Evolutionary conservation across 805 yeast genomes (phyloP), one percentile per base, ranked within the genome.

Genomic region (Clavispora fructus): DNA sequence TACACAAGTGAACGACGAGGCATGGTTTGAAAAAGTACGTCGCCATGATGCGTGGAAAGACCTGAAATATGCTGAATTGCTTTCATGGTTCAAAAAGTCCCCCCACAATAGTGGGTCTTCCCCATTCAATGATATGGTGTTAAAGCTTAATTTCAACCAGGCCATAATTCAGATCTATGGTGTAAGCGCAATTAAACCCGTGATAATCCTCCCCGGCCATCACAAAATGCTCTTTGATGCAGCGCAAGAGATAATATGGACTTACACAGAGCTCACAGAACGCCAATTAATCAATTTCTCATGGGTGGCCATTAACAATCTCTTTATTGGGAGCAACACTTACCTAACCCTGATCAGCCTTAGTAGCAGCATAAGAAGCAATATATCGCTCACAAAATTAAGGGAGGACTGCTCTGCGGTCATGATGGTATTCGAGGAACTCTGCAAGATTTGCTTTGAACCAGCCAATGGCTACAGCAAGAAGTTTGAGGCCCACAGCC

Each of bases 231-330:
- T 55, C 7, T 44, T 38, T 25, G 46, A 44, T n/a, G 41, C 53
- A 2, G 52, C 55, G 7, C 43, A 40, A n/a, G 45, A 42, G 25
- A 46, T 54, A n/a, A 50, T 55, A 26, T 32, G 35, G 12, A 50
- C 40, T 6, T 55, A 54, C 39, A 35, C 47, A 11, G 43, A 42
- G 28, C 42, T 50, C 17, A 39, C 39, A 2, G 29, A 33, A 35
- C 37, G 25, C 23, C 41, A 48, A 19, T 17, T 35, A 25, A 43
- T 54, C 38, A 52, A 52, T 37, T 55, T 43, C 30, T 46, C 52
- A 6, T 54, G 58, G 59, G 51, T 52, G 16, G 56, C 58, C 19
- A 46, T 48, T 27, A 54, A 54, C 42, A 50, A 48, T 32, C 40
- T 55, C 3, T 50, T 16, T 28, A 23, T 47, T 32, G 55, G 50